Evolutionary conservation across 441 rosid genomes (phyloP), one percentile per base, ranked within the genome.

Genomic region (Erodium chrysanthum): DNA sequence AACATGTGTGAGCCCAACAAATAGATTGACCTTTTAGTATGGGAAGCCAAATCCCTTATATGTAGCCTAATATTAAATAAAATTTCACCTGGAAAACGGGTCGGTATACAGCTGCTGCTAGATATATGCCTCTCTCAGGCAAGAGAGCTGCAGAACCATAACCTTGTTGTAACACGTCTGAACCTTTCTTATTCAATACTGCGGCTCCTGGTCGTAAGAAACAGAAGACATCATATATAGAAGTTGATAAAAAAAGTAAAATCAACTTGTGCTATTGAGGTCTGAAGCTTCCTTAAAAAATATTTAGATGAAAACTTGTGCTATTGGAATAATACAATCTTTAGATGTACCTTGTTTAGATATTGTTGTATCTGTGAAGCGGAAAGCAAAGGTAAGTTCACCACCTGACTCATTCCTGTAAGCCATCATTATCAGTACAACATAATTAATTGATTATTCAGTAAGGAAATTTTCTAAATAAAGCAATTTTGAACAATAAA

Each of bases 41-140:
- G 48, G 14, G 14, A 42, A 10, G 48, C n/a, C 48, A n/a, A 42
- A 42, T 2, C 48, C 60, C 20, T 20, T 66, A 66, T 22, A 66
- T 15, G 22, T 20, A 37, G 14, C 29, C 17, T 63, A 14, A 69
- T 66, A 12, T 25, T 7, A 23, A 18, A 21, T 66, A 70, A 29
- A 44, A 61, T 27, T 46, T 59, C 61, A 50, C 99, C 99, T 89
- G 86, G 73, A 89, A 87, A 67, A 94, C 92, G 68, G 97, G 97
- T 65, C 99, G 87, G 77, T 94, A 91, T 66, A 89, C 70, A 68
- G 97, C 88, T 69, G 99, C 99, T 21, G 92, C 97, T 63, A 94
- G 86, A 82, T 91, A 94, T 78, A 94, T 88, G 78, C 99, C 99
- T 83, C 86, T 97, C 82, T 94, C 97, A 74, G 97, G 97, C 80